phyloP scores from a whole-genome alignment of 768 basidiomycete genomes.

The Pulveroboletus sp. region DNA sequence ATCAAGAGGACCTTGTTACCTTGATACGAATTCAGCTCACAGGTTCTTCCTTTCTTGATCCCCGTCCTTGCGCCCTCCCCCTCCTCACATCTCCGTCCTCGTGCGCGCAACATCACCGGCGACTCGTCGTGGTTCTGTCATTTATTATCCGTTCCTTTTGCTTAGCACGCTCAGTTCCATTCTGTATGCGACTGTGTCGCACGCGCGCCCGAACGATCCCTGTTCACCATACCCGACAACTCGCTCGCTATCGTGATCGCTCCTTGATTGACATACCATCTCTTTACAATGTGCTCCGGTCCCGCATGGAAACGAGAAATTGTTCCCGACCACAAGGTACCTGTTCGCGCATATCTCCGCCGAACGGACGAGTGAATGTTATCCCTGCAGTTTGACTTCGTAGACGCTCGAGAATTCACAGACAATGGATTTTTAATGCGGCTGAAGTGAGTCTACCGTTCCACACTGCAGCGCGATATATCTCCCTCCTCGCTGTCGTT shows the following conservation, averaged over 20 bases:
- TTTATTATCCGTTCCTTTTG: slow-evolving; percentile 22
- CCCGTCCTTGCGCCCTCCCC: slow-evolving; percentile 1
- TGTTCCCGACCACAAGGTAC: slow-evolving; percentile 98
- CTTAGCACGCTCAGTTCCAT: slow-evolving; percentile 11
- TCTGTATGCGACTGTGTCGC: slow-evolving; percentile 36
- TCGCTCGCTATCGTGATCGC: slow-evolving; percentile 23
- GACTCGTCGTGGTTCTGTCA: slow-evolving; percentile 21
- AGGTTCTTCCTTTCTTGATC: slow-evolving; percentile 9
- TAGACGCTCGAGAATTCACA: slow-evolving; percentile 90
- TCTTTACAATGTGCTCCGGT: slow-evolving; percentile 42
- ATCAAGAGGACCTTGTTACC: slow-evolving; percentile 12
- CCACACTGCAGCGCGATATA: neutral
- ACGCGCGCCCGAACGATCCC: slow-evolving; percentile 23
- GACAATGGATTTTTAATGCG: slow-evolving; percentile 86
- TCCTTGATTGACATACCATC: slow-evolving; percentile 11
- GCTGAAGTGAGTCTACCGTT: slow-evolving; percentile 55
- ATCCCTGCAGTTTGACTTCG: slow-evolving; percentile 81
- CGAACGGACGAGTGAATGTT: neutral
- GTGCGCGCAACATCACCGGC: slow-evolving; percentile 1
- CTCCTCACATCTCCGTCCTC: neutral
- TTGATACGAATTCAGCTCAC: slow-evolving; percentile 3
- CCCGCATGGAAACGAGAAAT: slow-evolving; percentile 95
- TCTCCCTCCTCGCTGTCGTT: neutral
- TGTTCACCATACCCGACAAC: slow-evolving; percentile 21
- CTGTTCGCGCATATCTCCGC: slow-evolving; percentile 2